These are phyloP conservation scores for Xerocomellus intermedius DNA, from an alignment of 768 basidiomycete species.

Conservation along the genomic window DNA sequence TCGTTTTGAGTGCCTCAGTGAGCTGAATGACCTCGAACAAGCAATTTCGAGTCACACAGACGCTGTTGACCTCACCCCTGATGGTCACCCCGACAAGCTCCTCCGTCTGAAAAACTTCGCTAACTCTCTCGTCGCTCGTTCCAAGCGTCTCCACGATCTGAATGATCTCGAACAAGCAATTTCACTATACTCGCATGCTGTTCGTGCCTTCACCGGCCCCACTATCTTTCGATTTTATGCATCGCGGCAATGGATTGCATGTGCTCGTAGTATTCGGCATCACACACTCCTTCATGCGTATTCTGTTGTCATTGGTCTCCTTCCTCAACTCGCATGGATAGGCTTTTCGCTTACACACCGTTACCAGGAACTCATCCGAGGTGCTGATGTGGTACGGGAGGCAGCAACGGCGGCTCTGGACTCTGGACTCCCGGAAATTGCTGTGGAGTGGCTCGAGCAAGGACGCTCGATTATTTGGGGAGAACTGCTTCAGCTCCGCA, in stretches of 20 bases:
- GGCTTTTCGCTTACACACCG: neutral
- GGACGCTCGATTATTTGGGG: conserved; percentile 12
- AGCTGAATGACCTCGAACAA: no score
- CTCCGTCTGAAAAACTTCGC: no score
- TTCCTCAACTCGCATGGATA: neutral
- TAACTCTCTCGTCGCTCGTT: no score
- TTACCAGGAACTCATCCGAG: neutral
- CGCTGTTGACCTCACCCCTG: no score
- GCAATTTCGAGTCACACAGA: no score
- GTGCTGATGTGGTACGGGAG: conserved; percentile 1
- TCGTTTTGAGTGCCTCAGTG: no score
- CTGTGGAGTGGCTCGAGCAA: conserved; percentile 17
- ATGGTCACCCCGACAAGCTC: no score
- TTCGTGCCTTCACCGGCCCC: no score
- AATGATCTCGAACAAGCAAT: no score
- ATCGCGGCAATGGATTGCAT: neutral
- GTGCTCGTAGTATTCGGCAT: neutral
- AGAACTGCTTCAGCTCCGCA: conserved; percentile 5
- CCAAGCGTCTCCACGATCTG: no score
- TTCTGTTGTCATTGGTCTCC: neutral
- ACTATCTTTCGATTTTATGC: neutral
- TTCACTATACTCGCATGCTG: no score
- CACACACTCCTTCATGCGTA: neutral
- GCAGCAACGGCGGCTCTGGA: conserved; percentile 1
- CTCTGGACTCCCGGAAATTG: neutral